Evolutionary conservation across 176 grass and related monocot species (phyloP).

Genomic region (Thinopyrum elongatum): DNA sequence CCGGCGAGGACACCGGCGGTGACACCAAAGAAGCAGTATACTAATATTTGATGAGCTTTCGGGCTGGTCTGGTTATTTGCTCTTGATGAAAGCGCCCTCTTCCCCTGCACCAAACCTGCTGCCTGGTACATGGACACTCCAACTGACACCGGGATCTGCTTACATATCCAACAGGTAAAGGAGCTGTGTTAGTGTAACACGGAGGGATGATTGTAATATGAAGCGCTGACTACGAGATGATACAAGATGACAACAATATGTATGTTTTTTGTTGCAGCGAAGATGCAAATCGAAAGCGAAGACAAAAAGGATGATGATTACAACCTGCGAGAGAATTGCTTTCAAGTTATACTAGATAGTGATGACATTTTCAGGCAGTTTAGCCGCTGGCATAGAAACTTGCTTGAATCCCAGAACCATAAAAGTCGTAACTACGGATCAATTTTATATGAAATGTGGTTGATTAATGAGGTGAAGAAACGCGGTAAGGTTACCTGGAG

Average conservation of each 20-base stretch:
- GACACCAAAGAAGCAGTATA: conserved; percentile 48
- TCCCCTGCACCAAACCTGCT: conserved; percentile 47
- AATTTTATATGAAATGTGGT: neutral
- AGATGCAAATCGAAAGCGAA: neutral
- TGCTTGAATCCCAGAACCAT: neutral
- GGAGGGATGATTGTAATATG: neutral
- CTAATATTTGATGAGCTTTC: conserved; percentile 35
- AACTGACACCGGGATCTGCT: conserved; percentile 64
- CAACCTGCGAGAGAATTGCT: neutral
- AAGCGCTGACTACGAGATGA: neutral
- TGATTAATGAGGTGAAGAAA: neutral
- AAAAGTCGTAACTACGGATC: too few species aligned
- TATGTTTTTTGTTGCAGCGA: neutral
- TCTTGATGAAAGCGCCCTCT: conserved; percentile 53
- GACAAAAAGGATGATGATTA: neutral
- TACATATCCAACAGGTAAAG: neutral
- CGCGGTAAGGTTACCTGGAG: conserved; percentile 49
- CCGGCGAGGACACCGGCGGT: conserved; percentile 64
- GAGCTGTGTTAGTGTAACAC: too few species aligned
- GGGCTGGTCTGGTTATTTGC: conserved; percentile 32
- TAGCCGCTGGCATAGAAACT: neutral
- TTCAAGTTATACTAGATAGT: neutral
- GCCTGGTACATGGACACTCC: conserved; percentile 54
- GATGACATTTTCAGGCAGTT: neutral
- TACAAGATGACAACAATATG: neutral